Percentiles rank a stretch among this genome's conserved stretches.
Evolutionary conservation across 768 basidiomycete genomes (phyloP).

Genomic region (Coprinellus micaceus): DNA sequence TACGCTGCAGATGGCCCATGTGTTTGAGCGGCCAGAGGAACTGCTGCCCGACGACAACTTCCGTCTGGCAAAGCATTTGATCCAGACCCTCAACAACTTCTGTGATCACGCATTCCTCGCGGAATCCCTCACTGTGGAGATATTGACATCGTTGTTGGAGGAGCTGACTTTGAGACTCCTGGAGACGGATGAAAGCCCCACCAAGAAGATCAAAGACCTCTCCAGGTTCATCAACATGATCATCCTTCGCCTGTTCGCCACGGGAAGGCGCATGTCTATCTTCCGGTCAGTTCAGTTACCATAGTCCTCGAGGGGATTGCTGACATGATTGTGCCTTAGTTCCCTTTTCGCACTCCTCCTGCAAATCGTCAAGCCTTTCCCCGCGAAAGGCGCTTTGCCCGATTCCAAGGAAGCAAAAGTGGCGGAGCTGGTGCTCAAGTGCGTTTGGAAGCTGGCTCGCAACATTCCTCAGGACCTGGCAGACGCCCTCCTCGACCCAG

Average conservation of each 20-base stretch:
- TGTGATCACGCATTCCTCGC: slow-evolving; percentile 88
- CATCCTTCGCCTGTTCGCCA: slow-evolving; percentile 88
- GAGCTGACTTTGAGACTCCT: slow-evolving; percentile 88
- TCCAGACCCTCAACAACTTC: slow-evolving; percentile 92
- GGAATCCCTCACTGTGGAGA: slow-evolving; percentile 81
- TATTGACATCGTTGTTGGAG: slow-evolving; percentile 82
- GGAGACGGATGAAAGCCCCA: slow-evolving; percentile 85
- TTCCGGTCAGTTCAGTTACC: slow-evolving; percentile 61
- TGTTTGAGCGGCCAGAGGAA: slow-evolving; percentile 80
- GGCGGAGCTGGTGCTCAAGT: slow-evolving; percentile 91
- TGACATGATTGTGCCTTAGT: slow-evolving; percentile 30
- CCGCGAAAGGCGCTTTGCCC: slow-evolving; percentile 60
- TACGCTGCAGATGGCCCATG: slow-evolving; percentile 85
- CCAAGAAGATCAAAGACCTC: slow-evolving; percentile 85
- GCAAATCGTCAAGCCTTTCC: slow-evolving; percentile 82
- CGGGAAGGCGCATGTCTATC: slow-evolving; percentile 83
- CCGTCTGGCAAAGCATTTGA: slow-evolving; percentile 93
- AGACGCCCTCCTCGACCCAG: slow-evolving; percentile 75
- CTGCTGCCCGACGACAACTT: slow-evolving; percentile 77
- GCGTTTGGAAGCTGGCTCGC: slow-evolving; percentile 95
- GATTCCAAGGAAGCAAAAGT: slow-evolving; percentile 85
- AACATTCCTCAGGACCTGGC: slow-evolving; percentile 90
- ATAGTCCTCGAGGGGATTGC: not conserved
- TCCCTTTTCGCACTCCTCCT: slow-evolving; percentile 79
- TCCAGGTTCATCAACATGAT: slow-evolving; percentile 99